These are phyloP conservation scores for Phanerodontia chrysosporium DNA, from an alignment of 768 basidiomycete genomes.

Conservation along the genomic window DNA sequence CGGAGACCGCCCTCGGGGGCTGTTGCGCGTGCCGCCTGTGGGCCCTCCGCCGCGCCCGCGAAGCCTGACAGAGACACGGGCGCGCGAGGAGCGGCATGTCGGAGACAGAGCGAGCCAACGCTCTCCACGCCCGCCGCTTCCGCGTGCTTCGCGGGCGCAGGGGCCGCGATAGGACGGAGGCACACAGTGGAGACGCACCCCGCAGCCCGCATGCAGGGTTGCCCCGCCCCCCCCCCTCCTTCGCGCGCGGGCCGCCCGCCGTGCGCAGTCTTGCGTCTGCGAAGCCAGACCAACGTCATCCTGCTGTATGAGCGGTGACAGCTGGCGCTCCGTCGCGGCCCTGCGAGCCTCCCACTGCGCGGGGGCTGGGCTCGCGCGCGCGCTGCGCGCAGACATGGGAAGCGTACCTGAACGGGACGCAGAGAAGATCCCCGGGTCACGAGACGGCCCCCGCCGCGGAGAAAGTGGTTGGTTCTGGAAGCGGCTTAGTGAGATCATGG, in stretches of 20 bases:
- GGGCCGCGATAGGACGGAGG: neutral
- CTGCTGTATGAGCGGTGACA: neutral
- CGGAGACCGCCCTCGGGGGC: neutral
- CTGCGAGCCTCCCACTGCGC: neutral
- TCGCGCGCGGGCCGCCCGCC: too few relatives aligned
- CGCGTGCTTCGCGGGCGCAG: neutral
- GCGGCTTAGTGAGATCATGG: neutral
- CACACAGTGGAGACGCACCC: neutral
- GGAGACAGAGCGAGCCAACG: neutral
- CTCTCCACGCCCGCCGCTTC: neutral
- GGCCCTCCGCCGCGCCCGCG: too few relatives aligned
- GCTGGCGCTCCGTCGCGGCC: conserved; percentile 1
- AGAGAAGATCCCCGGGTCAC: neutral
- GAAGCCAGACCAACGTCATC: neutral
- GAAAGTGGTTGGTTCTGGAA: neutral
- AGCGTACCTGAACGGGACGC: neutral
- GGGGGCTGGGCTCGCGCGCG: too few relatives aligned
- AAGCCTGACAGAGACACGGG: too few relatives aligned
- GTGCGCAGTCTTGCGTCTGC: too few relatives aligned
- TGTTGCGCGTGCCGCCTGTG: neutral
- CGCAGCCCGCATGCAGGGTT: neutral
- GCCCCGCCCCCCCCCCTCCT: too few relatives aligned
- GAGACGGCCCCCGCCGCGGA: neutral
- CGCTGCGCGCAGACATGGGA: neutral
- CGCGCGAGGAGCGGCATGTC: neutral